Percentiles rank a stretch among this genome's conserved stretches.
These are phyloP conservation scores for Dactylellina cionopaga DNA, from an alignment of 2,329 filamentous ascomycete genomes.

Conservation along the genomic window DNA sequence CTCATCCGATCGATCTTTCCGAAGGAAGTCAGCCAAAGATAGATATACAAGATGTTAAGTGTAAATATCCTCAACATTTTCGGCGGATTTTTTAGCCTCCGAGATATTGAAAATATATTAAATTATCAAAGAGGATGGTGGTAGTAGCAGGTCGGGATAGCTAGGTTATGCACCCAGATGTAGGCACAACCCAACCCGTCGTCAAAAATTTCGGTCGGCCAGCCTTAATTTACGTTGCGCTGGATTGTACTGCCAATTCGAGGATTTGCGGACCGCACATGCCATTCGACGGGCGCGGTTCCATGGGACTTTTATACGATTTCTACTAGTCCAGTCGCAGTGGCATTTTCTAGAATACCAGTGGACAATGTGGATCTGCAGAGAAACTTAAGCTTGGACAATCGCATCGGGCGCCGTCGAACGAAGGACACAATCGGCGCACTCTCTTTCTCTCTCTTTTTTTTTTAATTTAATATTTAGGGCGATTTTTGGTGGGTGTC, in stretches of 20 bases:
- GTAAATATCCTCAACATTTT: neutral
- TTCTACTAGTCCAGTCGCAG: neutral
- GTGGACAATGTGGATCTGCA: no score
- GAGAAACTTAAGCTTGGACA: no score
- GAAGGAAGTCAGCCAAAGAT: neutral
- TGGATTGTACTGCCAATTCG: constrained; percentile 33
- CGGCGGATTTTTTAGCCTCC: no score
- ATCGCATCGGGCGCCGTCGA: no score
- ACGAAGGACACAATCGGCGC: no score
- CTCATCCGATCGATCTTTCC: neutral
- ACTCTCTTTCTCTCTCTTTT: no score
- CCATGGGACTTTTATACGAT: neutral
- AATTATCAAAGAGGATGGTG: neutral
- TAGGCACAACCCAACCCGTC: neutral
- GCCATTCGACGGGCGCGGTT: neutral
- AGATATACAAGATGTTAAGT: neutral
- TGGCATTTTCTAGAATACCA: no score
- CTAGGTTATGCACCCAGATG: neutral
- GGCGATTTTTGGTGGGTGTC: no score
- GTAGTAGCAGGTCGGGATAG: neutral
- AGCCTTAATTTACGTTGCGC: neutral
- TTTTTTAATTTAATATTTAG: no score
- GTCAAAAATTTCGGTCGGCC: neutral
- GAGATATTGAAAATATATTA: no score
- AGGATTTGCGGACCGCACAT: neutral